These are phyloP conservation scores for Fusarium cyanostomum DNA, from an alignment of 2,329 filamentous ascomycete genomes.

Conservation along the genomic window DNA sequence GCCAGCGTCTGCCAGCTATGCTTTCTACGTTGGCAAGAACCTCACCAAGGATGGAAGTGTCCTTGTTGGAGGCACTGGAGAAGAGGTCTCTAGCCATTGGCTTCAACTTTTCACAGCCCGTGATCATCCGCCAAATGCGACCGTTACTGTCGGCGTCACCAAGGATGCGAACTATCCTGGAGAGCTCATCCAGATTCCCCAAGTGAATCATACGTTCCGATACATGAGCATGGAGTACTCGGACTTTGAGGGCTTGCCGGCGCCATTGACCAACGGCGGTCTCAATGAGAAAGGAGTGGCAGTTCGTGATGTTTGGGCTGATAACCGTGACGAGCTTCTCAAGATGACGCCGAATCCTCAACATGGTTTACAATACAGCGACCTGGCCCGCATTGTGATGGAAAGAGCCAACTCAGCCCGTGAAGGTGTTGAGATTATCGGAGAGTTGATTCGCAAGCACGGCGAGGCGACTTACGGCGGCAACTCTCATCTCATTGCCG, in stretches of 20 bases:
- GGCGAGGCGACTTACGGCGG: constrained; percentile 38
- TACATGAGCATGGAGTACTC: constrained; percentile 41
- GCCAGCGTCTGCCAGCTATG: constrained; percentile 50
- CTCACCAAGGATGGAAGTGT: constrained; percentile 55
- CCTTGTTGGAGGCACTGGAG: constrained; percentile 56
- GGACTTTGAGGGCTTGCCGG: constrained; percentile 38
- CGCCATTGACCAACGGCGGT: constrained; percentile 34
- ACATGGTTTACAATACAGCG: constrained; percentile 36
- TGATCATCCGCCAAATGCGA: constrained; percentile 53
- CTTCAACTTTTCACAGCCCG: constrained; percentile 55
- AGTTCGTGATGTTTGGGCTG: constrained; percentile 38
- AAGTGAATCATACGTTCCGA: constrained; percentile 36
- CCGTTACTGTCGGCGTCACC: constrained; percentile 45
- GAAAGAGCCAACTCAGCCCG: constrained; percentile 33
- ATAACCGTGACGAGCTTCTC: constrained; percentile 36
- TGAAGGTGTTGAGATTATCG: constrained; percentile 34
- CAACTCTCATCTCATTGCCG: constrained; percentile 38
- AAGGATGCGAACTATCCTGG: constrained; percentile 32
- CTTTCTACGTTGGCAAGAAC: constrained; percentile 58
- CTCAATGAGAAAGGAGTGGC: constrained; percentile 38
- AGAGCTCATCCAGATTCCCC: constrained; percentile 36
- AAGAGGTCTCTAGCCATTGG: constrained; percentile 59
- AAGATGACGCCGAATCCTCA: constrained; percentile 39
- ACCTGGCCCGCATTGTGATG: constrained; percentile 39
- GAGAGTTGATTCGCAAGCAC: constrained; percentile 25